Percentiles rank a stretch among this genome's conserved stretches.
Conservation (phyloP, 1,284 basidiomycete genomes). For the Boletus smithii region DNA sequence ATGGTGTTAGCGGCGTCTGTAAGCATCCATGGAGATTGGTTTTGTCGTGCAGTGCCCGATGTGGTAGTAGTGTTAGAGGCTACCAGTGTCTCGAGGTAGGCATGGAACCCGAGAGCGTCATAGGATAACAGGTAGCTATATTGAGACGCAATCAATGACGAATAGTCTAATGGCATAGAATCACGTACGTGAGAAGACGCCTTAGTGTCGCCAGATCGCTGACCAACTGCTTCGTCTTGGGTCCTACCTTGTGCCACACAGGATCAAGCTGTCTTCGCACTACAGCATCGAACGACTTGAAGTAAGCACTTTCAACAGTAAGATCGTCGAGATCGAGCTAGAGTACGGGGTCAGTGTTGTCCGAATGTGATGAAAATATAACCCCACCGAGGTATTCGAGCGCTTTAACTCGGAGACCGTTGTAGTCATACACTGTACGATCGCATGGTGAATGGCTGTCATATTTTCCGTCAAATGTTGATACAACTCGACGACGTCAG, state of each 20-base stretch:
- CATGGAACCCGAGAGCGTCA: constrained; percentile 88
- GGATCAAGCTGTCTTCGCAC: constrained; percentile 89
- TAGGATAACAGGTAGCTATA: constrained; percentile 78
- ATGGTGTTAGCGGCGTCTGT: constrained; percentile 89
- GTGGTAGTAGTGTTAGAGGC: constrained; percentile 62
- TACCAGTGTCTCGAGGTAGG: constrained; percentile 90
- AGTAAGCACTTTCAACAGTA: constrained; percentile 91
- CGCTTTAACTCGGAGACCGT: constrained; percentile 91
- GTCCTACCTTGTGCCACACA: constrained; percentile 95
- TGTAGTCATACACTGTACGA: constrained; percentile 92
- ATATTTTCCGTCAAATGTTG: constrained; percentile 85
- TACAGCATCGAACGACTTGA: constrained; percentile 88
- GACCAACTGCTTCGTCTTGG: constrained; percentile 89
- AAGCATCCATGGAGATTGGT: constrained; percentile 83
- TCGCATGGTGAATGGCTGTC: constrained; percentile 88
- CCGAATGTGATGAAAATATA: neutral
- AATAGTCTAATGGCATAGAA: neutral
- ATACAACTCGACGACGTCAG: constrained; percentile 91
- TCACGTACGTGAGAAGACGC: constrained; percentile 71
- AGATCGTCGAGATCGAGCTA: constrained; percentile 94
- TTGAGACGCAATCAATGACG: neutral
- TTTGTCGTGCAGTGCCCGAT: constrained; percentile 52
- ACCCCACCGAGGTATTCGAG: constrained; percentile 67
- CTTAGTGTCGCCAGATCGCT: constrained; percentile 85
- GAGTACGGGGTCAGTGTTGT: constrained; percentile 1